Base-by-base conservation (phyloP, 176 grass and related monocot species). In the Saccharum officinarum region DNA sequence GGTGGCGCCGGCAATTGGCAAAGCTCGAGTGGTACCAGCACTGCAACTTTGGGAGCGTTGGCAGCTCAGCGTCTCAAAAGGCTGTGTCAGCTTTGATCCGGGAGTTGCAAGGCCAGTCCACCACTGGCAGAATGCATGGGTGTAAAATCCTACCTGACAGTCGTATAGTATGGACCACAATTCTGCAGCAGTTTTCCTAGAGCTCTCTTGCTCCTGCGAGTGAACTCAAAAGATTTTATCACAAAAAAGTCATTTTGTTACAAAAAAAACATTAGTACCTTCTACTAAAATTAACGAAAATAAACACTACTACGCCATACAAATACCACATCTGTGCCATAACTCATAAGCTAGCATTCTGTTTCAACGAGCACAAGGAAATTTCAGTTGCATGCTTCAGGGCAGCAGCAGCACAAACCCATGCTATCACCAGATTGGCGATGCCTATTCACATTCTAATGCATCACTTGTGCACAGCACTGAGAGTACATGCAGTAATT, bases 81-180 rank as follows among this genome's bases (percentile, higher is more conserved):
- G 31, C 14, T 14, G 1, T 72, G 40, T 50, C 76, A 80, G 84
- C 69, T 80, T 86, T 80, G 55, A 34, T 38, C n/a, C 55, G 55
- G 55, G 55, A 59, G 55, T 10, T 23, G 39, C 65, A 13, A 30
- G 36, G 65, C 57, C 64, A 59, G 20, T 28, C 65, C 54, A 62
- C 38, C 54, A 59, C 20, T 46, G 28, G 15, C 10, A 7, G 7
- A 65, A 30, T n/a, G 20, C 55, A 23, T 59, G 13, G 55, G 20
- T 59, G 7, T 59, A 59, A 59, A 61, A 61, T 26, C n/a, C 59
- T 26, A 62, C 59, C 59, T 11, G 57, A 61, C n/a, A 25, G 1
- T 25, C 57, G 20, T 4, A 23, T 23, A 25, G 57, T 60, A 61
- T 61, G 57, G 57, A 61, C 57, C 22, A 25, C 57, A 25, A 59